Base-by-base conservation (phyloP, 768 basidiomycete species). In the Suillus fuscotomentosus region DNA sequence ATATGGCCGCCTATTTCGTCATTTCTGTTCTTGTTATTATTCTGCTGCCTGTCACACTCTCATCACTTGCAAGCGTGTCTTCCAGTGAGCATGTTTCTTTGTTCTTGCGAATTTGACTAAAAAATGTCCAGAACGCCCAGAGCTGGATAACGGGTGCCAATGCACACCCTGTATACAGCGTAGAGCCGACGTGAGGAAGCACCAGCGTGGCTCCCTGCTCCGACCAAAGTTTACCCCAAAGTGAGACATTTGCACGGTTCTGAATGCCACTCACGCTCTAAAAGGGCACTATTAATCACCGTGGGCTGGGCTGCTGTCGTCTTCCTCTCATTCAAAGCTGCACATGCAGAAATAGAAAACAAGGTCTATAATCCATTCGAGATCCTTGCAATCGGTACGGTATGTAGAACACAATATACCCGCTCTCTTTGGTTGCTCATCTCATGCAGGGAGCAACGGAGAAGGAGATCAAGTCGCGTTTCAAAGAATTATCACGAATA, bases 381-480 rank as follows among this genome's bases (percentile, higher is more conserved):
- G 68, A 97, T 99, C 70, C 82, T 99, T 31, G 95, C 91, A 20
- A 86, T 98, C 63, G 77, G 77, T 5, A 72, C 82, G 14, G 94
- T 94, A 47, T 36, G 69, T 66, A 88, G 53, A 22, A 61, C 66
- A 27, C 7, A 24, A n/a, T 47, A 2, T 14, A n/a, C 43, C 24
- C 47, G 42, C 17, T 39, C 36, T 34, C 27, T 45, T 50, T 22
- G 24, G 51, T 55, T 63, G 69, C 45, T 27, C 55, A 54, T 41
- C 10, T 50, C 20, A 67, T 38, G 1, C 70, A 94, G 90, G 84
- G 85, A 31, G 73, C 83, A 3, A 79, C 88, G 3, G 91, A 96
- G 71, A 95, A 96, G 76, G 92, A 94, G 47, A 96, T 99, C 77
- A 99, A 98, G 78, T 90, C 92, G 3, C 92, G 94, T 75, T 99